phyloP scores from a whole-genome alignment of 805 yeast species.

The Hermanozyma aechmeae region DNA sequence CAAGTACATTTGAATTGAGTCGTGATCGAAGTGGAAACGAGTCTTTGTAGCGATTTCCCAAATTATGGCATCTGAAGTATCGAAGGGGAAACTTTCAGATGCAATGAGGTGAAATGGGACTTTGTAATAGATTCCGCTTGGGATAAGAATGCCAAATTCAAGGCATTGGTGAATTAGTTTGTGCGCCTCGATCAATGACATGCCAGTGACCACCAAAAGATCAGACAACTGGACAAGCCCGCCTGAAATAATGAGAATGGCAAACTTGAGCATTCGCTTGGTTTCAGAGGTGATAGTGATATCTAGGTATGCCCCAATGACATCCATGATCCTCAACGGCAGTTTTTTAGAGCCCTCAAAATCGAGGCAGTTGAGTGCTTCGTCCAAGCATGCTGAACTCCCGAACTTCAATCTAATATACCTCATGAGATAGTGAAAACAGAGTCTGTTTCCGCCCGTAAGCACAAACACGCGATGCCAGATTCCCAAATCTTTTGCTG shows the following conservation, averaged over 20 bases:
- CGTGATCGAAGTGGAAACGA: conserved; percentile 33
- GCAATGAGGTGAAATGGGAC: conserved; percentile 34
- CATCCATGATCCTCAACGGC: not conserved
- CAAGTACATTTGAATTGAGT: conserved; percentile 24
- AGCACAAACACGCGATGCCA: too few relatives aligned
- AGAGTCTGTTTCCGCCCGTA: conserved; percentile 11
- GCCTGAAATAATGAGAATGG: conserved; percentile 31
- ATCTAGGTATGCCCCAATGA: conserved; percentile 13
- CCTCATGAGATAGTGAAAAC: conserved; percentile 7
- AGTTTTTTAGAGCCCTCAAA: not conserved
- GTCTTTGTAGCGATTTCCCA: conserved; percentile 27
- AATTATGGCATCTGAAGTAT: conserved; percentile 18
- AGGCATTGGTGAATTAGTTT: conserved; percentile 23
- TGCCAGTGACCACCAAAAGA: conserved; percentile 26
- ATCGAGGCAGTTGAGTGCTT: not conserved
- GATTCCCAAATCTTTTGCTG: too few relatives aligned
- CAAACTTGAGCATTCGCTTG: conserved; percentile 22
- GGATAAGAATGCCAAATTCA: conserved; percentile 22
- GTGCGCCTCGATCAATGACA: conserved; percentile 21
- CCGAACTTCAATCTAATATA: conserved; percentile 2
- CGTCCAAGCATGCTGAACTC: not conserved
- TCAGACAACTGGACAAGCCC: conserved; percentile 28
- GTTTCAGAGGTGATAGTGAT: conserved; percentile 11
- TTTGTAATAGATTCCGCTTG: conserved; percentile 35
- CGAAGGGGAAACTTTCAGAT: conserved; percentile 16